Evolutionary conservation across 1,284 basidiomycete species (phyloP), one percentile per base, ranked within the genome.

Genomic region (Ganoderma lucidum): DNA sequence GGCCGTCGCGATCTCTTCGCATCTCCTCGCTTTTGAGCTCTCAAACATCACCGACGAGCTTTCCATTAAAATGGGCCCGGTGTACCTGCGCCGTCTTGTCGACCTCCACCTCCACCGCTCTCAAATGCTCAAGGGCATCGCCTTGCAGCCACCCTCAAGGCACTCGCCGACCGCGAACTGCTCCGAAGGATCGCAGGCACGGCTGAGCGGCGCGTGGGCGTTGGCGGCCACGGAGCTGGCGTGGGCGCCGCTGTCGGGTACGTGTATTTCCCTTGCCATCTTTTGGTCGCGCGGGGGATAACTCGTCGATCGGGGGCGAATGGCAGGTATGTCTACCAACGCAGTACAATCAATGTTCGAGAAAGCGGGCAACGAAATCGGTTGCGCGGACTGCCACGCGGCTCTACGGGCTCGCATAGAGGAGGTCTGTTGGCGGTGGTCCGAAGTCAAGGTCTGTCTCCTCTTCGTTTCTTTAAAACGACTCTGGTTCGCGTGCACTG

Each of bases 41-140:
- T 66, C 75, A 1, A 62, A 66, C 37, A 62, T 83, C 56, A 76
- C 78, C 8, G 81, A 83, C 71, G 79, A 77, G 55, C 66, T 78
- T 19, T 78, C 76, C 1, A 39, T 63, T 8, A 71, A 72, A 39
- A 83, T 84, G 71, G 82, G 82, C 8, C 75, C 81, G 0, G 32
- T 78, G 0, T 83, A 84, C 67, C 75, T 83, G 48, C 80, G 78
- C 65, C 78, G 80, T 48, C 78, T 84, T 1, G 76, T 81, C 70
- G 78, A 77, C 71, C 76, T 83, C 19, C 82, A 83, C 68, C 70
- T 77, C 8, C 75, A 77, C 4, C 80, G 82, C 44, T 70, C 76
- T n/a, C 79, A 79, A 8, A 75, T 75, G 14, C 75, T 83, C 37
- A 80, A 80, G 63, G 72, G 75, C 14, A 69, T 82, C 28, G 69